Evolutionary conservation across 352 stramenopile genomes (phyloP), one percentile per base, ranked within the genome.

Genomic region (Phytophthora rubi): DNA sequence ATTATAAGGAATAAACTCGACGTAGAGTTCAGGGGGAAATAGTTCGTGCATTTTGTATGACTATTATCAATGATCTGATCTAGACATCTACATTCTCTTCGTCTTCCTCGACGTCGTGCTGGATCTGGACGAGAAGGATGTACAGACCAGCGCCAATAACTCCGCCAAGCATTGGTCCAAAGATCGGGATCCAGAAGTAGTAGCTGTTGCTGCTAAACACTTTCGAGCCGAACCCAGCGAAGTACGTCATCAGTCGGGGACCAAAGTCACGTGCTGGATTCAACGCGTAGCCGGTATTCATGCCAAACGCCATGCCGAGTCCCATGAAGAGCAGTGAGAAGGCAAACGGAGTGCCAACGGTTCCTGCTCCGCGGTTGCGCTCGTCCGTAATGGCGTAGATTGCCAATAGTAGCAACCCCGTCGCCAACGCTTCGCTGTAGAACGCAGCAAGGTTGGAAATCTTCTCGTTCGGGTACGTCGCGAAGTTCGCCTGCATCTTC

Each of bases 101-200:
- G 8, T 65, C 59, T 15, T 73, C 66, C 48, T 73, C 54, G 39
- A 67, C 68, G 26, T 66, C 74, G 61, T 91, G 79, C 63, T 91
- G 81, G 28, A 83, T 85, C 62, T 84, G 67, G 9, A 91, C 72
- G 6, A 82, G 75, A 6, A 87, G 42, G 44, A 77, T 77, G 72
- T 89, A 91, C 23, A 63, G 15, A 9, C 77, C 79, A n/a, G 57
- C 80, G 8, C 83, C 80, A 6, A 79, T 48, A 3, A 86, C 59
- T 8, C 78, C 78, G 3, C 82, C 82, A 1, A 87, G 42, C 16
- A 79, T 54, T 13, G 80, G 82, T n/a, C 67, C 80, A 5, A 86
- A 67, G 23, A 90, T 75, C 12, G 79, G 80, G 42, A 85, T 83
- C 80, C 78, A 89, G 61, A 90, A 90, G 80, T 90, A 90, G 70